Evolutionary conservation across 306 rosid genomes (phyloP).

Genomic region (apple (Malus domestica)): ASM211411v1 NC_041798.1:20782501-20783000

Average conservation of each 20-base stretch:
- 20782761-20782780: neutral
- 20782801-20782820: neutral
- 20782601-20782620: neutral
- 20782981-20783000: constrained; percentile 65
- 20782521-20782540: constrained; percentile 86
- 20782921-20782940: neutral
- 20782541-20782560: constrained; percentile 82
- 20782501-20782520: constrained; percentile 96
- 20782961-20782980: constrained; percentile 6
- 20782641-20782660: neutral
- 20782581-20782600: constrained; percentile 78
- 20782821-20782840: neutral
- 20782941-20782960: constrained; percentile 5
- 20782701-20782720: neutral
- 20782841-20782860: neutral
- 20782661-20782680: neutral
- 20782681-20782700: neutral
- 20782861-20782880: constrained; percentile 1
- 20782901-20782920: neutral
- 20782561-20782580: constrained; percentile 84
- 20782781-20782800: neutral
- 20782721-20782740: neutral
- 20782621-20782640: neutral
- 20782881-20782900: neutral
- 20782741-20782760: neutral